Evolutionary conservation across 495 filamentous ascomycete species (phyloP).

Genomic region (Aspergillus carlsbadensis): DNA sequence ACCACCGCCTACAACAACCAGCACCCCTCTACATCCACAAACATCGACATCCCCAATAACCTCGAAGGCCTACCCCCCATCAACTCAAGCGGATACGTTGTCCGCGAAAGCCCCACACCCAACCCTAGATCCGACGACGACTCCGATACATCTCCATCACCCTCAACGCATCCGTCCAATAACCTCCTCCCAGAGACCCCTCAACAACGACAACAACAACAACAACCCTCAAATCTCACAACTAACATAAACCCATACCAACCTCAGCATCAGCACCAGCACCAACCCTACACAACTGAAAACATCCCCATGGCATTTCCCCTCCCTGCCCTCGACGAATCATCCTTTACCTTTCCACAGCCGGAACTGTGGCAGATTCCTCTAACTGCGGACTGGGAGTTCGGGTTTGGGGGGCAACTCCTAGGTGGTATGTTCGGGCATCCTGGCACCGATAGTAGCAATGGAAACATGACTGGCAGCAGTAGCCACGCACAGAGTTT

Average conservation of each 20-base stretch:
- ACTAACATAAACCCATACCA: slow-evolving; percentile 7
- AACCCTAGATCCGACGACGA: slow-evolving; percentile 2
- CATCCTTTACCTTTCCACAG: slow-evolving; percentile 21
- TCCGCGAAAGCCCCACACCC: slow-evolving; percentile 28
- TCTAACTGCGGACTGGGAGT: slow-evolving; percentile 37
- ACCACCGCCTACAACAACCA: not conserved
- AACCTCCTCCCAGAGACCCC: slow-evolving; percentile 2
- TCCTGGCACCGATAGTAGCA: slow-evolving; percentile 2
- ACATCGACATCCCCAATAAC: slow-evolving; percentile 29
- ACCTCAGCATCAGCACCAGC: slow-evolving; percentile 9
- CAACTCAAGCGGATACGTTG: slow-evolving; percentile 42
- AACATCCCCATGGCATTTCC: slow-evolving; percentile 24
- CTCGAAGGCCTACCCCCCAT: slow-evolving; percentile 38
- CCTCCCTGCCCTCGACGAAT: slow-evolving; percentile 20
- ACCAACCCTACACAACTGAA: slow-evolving; percentile 13
- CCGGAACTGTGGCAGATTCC: slow-evolving; percentile 43
- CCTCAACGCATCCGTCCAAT: not conserved
- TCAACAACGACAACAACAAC: slow-evolving; percentile 11
- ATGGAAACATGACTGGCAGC: not conserved
- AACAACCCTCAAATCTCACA: slow-evolving; percentile 8
- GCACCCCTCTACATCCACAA: slow-evolving; percentile 8
- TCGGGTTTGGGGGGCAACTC: slow-evolving; percentile 33
- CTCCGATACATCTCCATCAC: not conserved
- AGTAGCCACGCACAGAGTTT: not conserved
- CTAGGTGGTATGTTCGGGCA: slow-evolving; percentile 32